These are phyloP conservation scores for Penicillium silybi DNA, from an alignment of 495 filamentous ascomycete genomes.

Conservation along the genomic window DNA sequence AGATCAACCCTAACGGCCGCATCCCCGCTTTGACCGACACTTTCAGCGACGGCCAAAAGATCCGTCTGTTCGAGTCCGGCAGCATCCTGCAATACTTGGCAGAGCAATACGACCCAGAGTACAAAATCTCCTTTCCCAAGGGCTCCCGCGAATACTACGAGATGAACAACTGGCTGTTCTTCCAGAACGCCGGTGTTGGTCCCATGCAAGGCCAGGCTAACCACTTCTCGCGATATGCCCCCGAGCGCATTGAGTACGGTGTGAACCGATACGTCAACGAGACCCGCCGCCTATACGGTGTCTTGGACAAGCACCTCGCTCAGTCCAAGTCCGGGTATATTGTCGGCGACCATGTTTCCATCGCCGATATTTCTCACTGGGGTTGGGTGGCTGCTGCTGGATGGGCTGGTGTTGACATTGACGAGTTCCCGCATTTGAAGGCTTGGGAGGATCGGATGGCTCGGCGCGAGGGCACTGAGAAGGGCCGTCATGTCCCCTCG, in stretches of 20 bases:
- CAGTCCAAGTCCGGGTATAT: constrained; percentile 64
- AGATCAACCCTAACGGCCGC: constrained; percentile 91
- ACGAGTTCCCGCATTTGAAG: constrained; percentile 73
- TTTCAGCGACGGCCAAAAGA: constrained; percentile 64
- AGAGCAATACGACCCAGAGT: constrained; percentile 71
- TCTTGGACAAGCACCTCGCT: constrained; percentile 70
- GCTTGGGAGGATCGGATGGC: constrained; percentile 71
- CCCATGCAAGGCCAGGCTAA: constrained; percentile 95
- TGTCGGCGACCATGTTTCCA: constrained; percentile 74
- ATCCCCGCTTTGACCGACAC: constrained; percentile 89
- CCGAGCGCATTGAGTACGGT: constrained; percentile 82
- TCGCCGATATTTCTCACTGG: constrained; percentile 81
- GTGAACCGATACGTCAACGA: constrained; percentile 80
- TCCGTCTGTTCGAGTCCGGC: constrained; percentile 79
- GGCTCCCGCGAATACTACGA: constrained; percentile 76
- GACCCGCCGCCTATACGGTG: constrained; percentile 72
- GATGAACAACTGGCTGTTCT: constrained; percentile 73
- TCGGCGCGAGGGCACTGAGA: constrained; percentile 65
- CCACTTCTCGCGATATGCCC: constrained; percentile 84
- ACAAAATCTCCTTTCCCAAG: constrained; percentile 78
- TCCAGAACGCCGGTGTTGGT: constrained; percentile 73
- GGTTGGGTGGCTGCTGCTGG: constrained; percentile 64
- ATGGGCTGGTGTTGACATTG: constrained; percentile 71
- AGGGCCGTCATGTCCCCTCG: constrained; percentile 72
- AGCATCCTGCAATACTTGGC: constrained; percentile 85